These are phyloP conservation scores for Rhizopogon vinicolor DNA, from an alignment of 768 basidiomycete genomes.

Conservation along the genomic window DNA sequence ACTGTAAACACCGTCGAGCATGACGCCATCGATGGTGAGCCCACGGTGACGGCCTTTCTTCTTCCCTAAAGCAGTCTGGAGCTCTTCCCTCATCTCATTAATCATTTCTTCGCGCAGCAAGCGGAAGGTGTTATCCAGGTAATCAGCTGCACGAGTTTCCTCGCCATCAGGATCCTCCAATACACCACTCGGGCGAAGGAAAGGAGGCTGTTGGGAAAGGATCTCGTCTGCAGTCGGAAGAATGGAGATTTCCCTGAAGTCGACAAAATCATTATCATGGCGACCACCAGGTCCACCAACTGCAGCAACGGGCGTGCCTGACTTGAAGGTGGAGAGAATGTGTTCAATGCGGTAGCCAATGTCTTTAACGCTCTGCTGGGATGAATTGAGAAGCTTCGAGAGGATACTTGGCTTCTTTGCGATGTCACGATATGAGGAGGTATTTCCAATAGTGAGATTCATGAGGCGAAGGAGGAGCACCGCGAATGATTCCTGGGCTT, in stretches of 20 bases:
- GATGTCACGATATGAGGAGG: slow-evolving; percentile 33
- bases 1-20: slow-evolving; percentile 31
- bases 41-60: slow-evolving; percentile 39
- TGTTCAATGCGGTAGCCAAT: slow-evolving; percentile 37
- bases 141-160: slow-evolving; percentile 35
- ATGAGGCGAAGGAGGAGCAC: slow-evolving; percentile 48
- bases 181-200: slow-evolving; percentile 39
- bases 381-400: slow-evolving; percentile 19
- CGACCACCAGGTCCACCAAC: slow-evolving; percentile 50
- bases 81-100: slow-evolving; percentile 51
- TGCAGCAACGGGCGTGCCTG: slow-evolving; percentile 13
- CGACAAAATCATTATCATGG: slow-evolving; percentile 63
- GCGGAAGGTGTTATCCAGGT: slow-evolving; percentile 66
- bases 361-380: slow-evolving; percentile 17
- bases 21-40: slow-evolving; percentile 32
- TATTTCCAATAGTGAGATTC: slow-evolving; percentile 30
- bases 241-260: slow-evolving; percentile 60
- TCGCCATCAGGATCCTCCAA: slow-evolving; percentile 40
- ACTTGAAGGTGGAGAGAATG: slow-evolving; percentile 25
- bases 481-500: slow-evolving; percentile 36
- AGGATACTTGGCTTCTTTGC: slow-evolving; percentile 29
- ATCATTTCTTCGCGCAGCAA: slow-evolving; percentile 63
- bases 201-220: slow-evolving; percentile 37
- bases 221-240: slow-evolving; percentile 61
- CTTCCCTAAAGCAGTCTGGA: slow-evolving; percentile 35